These are phyloP conservation scores for Erodium maritimum DNA, from an alignment of 345 rosid species.

Conservation along the genomic window DNA sequence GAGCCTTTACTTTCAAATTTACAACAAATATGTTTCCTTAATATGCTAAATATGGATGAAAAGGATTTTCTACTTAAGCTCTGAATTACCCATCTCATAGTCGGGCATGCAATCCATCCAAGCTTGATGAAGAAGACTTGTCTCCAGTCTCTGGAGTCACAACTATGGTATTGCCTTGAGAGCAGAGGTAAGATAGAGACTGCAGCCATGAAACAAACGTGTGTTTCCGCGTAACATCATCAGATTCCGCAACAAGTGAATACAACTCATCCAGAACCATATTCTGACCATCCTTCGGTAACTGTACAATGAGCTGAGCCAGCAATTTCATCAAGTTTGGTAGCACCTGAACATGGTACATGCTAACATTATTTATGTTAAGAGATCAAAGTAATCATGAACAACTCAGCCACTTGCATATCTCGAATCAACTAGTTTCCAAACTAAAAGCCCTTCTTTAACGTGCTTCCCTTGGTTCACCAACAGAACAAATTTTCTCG, in stretches of 20 bases:
- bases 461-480: too few species aligned
- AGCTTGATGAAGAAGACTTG: background rate
- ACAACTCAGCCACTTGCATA: too few species aligned
- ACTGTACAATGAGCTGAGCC: conserved; percentile 48
- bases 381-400: conserved; percentile 1
- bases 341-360: conserved; percentile 34
- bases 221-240: conserved; percentile 86
- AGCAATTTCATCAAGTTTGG: conserved; percentile 72
- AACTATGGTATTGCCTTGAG: conserved; percentile 14
- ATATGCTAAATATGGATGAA: too few species aligned
- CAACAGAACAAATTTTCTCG: too few species aligned
- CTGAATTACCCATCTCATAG: background rate
- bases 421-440: too few species aligned
- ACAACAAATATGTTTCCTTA: too few species aligned
- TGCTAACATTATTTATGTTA: conserved; percentile 1
- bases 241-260: conserved; percentile 72
- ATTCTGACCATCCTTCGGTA: conserved; percentile 72
- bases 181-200: conserved; percentile 61
- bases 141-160: background rate
- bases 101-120: background rate
- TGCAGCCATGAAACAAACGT: conserved; percentile 85
- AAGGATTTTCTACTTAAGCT: too few species aligned
- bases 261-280: conserved; percentile 71
- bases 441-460: too few species aligned
- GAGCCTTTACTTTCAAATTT: too few species aligned